Evolutionary conservation across 768 basidiomycete genomes (phyloP), one percentile per base, ranked within the genome.

Genomic region (Trametes elegans): DNA sequence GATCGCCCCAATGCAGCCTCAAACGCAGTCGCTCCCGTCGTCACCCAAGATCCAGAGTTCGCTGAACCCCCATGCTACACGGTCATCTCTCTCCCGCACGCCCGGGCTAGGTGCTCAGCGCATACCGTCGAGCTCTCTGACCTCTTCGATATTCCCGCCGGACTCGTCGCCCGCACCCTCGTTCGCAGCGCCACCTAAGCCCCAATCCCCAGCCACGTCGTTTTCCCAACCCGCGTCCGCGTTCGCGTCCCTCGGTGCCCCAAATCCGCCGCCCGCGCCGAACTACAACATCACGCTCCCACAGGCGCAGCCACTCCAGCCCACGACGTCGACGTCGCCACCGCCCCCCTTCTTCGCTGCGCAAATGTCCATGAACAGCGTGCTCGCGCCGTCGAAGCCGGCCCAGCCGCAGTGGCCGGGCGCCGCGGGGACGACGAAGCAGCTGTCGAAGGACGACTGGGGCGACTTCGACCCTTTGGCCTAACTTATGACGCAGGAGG

Each of bases 381-480:
- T 90, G 47, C 70, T 91, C 21, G 74, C 80, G 4, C 90, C 90
- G 3, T 83, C 83, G 16, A 83, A 77, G 65, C 83, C 84, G 27
- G 66, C 79, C 26, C 81, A 82, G 57, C 74, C 80, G 10, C 71
- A 78, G 10, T 79, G 81, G 57, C 49, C 68, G 35, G 68, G 59
- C 64, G 58, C 65, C 18, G 27, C 60, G 10, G 41, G 45, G 8
- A 61, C 74, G 6, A 68, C 75, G 14, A 83, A 82, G 59, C 78
- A 75, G 42, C 61, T 78, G 13, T 78, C 82, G 28, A 87, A 85
- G 62, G 79, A 84, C 59, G 84, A 84, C 55, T 90, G 87, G 87
- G 82, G 82, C 21, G 90, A 89, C 66, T 93, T 93, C 65, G 90
- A 93, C 73, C 90, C 90, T 11, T 71, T 90, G 40, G 76, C 80